A percentile compares a stretch with the other conserved stretches of the same genome.
These are phyloP conservation scores for Hypoxylon perforatum DNA, from an alignment of 495 filamentous ascomycete species.

Conservation along the genomic window DNA sequence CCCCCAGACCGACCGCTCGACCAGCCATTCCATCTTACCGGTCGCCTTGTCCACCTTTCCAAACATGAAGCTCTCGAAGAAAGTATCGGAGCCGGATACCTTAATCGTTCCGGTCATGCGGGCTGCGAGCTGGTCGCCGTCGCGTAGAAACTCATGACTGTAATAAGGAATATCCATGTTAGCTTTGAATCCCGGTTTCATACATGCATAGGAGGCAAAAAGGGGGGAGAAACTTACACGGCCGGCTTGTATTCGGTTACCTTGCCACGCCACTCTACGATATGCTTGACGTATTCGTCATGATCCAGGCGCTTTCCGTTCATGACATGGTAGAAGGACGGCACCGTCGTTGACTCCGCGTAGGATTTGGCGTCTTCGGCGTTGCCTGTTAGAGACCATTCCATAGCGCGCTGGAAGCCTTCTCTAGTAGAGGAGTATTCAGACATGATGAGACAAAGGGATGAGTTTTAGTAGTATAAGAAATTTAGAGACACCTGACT, in stretches of 20 bases:
- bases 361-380: slow-evolving; percentile 35
- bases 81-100: slow-evolving; percentile 24
- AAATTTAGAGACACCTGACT: too few species aligned
- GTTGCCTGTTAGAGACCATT: slow-evolving; percentile 33
- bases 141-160: slow-evolving; percentile 30
- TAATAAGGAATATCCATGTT: background rate
- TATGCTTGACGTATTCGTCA: slow-evolving; percentile 37
- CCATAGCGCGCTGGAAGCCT: slow-evolving; percentile 43
- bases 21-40: slow-evolving; percentile 40
- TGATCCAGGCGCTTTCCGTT: slow-evolving; percentile 13
- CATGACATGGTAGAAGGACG: slow-evolving; percentile 25
- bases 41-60: slow-evolving; percentile 36
- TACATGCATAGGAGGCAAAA: background rate
- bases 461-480: background rate
- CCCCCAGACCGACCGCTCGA: slow-evolving; percentile 42
- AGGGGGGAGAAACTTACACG: slow-evolving; percentile 26
- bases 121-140: slow-evolving; percentile 36
- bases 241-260: slow-evolving; percentile 39
- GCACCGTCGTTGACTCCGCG: slow-evolving; percentile 9
- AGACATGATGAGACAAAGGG: slow-evolving; percentile 25
- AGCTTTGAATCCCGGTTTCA: background rate
- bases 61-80: slow-evolving; percentile 46
- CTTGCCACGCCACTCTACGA: slow-evolving; percentile 42
- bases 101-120: slow-evolving; percentile 41
- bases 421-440: slow-evolving; percentile 36